phyloP scores from a whole-genome alignment of 116 monocot species.

The Zostera marina region DNA sequence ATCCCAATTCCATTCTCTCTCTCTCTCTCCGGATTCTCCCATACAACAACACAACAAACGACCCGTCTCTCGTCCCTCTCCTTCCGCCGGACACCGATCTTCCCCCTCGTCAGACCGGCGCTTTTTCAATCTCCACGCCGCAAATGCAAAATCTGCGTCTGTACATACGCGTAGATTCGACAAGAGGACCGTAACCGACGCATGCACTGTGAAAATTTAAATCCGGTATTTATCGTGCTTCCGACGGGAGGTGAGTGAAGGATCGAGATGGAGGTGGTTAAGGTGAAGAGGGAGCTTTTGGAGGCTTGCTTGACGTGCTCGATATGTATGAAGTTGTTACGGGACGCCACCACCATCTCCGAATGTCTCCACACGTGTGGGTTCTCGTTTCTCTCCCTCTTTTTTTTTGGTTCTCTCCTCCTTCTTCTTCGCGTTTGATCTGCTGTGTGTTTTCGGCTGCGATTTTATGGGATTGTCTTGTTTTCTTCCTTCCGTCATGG shows the following conservation, averaged over 20 bases:
- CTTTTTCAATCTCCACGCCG: not conserved
- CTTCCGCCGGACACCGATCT: not conserved
- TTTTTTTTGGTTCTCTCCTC: not conserved
- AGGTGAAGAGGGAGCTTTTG: slow-evolving; percentile 47
- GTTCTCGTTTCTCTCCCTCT: slow-evolving; percentile 6
- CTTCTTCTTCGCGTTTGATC: not conserved
- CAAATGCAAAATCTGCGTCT: not conserved
- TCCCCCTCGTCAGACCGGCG: not conserved
- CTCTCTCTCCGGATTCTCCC: too few species aligned
- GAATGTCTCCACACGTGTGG: slow-evolving; percentile 98
- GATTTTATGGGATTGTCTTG: not conserved
- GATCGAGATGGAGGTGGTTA: slow-evolving; percentile 20
- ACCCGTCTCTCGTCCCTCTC: not conserved
- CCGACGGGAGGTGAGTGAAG: not conserved
- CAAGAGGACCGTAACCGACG: not conserved
- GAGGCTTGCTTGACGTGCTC: slow-evolving; percentile 70
- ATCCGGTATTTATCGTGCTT: not conserved
- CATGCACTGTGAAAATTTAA: slow-evolving; percentile 4
- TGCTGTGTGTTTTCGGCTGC: not conserved
- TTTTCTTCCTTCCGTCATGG: not conserved
- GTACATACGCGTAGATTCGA: not conserved
- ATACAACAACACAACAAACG: not conserved
- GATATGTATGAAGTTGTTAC: slow-evolving; percentile 72
- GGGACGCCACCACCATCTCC: slow-evolving; percentile 89
- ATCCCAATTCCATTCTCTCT: too few species aligned